phyloP scores from a whole-genome alignment of 176 grass and related monocot species.

The Hyparrhenia diplandra region DNA sequence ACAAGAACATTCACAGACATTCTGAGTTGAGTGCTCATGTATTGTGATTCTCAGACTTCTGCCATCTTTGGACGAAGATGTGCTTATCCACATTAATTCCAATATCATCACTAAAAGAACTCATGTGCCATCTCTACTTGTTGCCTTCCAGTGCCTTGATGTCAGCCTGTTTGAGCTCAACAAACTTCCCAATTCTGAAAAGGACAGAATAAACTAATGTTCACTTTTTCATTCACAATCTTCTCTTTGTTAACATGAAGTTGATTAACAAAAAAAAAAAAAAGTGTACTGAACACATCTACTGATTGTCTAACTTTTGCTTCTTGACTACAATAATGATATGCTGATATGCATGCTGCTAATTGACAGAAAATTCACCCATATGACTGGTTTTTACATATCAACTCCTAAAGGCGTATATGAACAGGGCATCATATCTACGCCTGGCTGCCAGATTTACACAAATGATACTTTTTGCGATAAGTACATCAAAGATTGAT shows the following conservation, averaged over 20 bases:
- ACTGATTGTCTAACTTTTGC: background rate
- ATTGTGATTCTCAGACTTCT: background rate
- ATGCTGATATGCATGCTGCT: background rate
- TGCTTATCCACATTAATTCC: background rate
- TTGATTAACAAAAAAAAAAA: background rate
- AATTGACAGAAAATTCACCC: too few species aligned
- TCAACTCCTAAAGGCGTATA: background rate
- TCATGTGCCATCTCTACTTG: constrained; percentile 18
- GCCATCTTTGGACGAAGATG: background rate
- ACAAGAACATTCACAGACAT: too few species aligned
- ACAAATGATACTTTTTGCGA: background rate
- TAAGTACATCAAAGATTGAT: background rate
- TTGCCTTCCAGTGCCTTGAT: constrained; percentile 73
- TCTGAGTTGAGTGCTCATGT: background rate
- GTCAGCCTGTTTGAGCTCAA: constrained; percentile 80
- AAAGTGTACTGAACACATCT: constrained; percentile 1
- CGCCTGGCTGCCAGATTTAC: background rate
- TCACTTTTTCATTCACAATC: background rate
- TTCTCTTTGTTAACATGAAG: background rate
- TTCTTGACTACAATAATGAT: background rate
- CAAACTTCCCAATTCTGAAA: constrained; percentile 77
- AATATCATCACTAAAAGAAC: background rate
- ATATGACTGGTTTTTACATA: too few species aligned
- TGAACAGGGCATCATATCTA: too few species aligned
- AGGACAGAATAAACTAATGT: constrained; percentile 22